A percentile compares a stretch with the other conserved stretches of the same genome.
phyloP scores from a whole-genome alignment of 1,139 yeast species.

The Yamadazyma triangularis region DNA sequence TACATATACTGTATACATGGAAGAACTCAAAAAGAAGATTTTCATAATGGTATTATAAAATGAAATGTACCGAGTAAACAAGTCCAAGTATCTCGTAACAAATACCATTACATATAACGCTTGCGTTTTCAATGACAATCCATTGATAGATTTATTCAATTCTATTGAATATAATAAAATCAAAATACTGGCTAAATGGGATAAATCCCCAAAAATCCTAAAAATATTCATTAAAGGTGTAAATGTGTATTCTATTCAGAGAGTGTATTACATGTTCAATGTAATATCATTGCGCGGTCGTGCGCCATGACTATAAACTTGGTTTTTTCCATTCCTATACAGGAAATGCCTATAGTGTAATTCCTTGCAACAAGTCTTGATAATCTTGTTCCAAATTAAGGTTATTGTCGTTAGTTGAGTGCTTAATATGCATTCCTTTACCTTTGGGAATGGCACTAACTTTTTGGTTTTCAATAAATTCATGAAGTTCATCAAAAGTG shows the following conservation, averaged over 20 bases:
- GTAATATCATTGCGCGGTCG: no score
- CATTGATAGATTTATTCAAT: constrained; percentile 63
- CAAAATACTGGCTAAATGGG: constrained; percentile 78
- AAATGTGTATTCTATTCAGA: no score
- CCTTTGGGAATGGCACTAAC: no score
- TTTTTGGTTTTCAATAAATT: constrained; percentile 7
- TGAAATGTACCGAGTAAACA: constrained; percentile 56
- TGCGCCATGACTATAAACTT: no score
- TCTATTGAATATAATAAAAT: constrained; percentile 71
- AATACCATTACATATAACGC: constrained; percentile 73
- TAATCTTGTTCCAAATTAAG: no score
- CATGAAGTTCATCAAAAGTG: constrained; percentile 7
- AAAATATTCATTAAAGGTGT: constrained; percentile 52
- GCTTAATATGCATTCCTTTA: no score
- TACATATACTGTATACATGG: constrained; percentile 69
- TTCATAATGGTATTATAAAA: constrained; percentile 80
- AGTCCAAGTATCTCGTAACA: constrained; percentile 73
- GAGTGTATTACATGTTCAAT: no score
- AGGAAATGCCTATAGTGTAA: no score
- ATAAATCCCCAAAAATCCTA: constrained; percentile 66
- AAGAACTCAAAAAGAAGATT: constrained; percentile 69
- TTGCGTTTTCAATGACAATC: constrained; percentile 88
- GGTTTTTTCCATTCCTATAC: no score
- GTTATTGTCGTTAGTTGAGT: no score
- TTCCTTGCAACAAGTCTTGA: no score